phyloP scores from a whole-genome alignment of 2,329 filamentous ascomycete genomes.

The Calonectria hongkongensis region DNA sequence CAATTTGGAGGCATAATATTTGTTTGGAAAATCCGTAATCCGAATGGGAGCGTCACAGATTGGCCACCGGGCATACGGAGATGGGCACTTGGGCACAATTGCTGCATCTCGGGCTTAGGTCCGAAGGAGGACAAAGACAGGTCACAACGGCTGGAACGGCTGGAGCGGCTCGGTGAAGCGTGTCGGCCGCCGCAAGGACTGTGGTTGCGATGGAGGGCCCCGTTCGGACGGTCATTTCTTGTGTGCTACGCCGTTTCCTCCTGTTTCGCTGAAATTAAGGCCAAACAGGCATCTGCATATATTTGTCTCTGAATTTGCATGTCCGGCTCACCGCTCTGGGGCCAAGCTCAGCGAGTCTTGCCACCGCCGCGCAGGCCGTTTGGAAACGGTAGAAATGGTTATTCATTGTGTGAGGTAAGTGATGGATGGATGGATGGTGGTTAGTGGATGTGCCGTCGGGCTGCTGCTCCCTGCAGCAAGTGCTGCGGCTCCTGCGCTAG shows the following conservation, averaged over 20 bases:
- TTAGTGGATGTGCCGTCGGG: conserved; percentile 33
- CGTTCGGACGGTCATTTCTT: conserved; percentile 25
- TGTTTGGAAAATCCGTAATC: conserved; percentile 28
- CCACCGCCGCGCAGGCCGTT: conserved; percentile 32
- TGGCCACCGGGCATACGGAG: conserved; percentile 30
- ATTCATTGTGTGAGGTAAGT: conserved; percentile 54
- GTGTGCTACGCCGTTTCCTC: conserved; percentile 39
- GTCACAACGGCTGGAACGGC: conserved; percentile 48
- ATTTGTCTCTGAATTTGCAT: conserved; percentile 39
- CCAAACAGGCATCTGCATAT: conserved; percentile 41
- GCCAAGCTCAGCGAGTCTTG: conserved; percentile 33
- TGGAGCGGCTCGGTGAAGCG: conserved; percentile 41
- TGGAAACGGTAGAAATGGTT: conserved; percentile 40
- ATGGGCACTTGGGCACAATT: neutral
- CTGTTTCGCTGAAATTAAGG: conserved; percentile 46
- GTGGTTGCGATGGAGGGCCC: conserved; percentile 21
- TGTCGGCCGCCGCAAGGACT: conserved; percentile 41
- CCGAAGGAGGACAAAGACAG: conserved; percentile 19
- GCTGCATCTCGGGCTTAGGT: conserved; percentile 12
- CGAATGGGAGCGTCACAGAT: conserved; percentile 22
- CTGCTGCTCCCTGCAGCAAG: conserved; percentile 47
- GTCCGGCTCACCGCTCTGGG: conserved; percentile 47
- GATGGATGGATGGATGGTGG: conserved; percentile 7
- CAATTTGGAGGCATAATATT: conserved; percentile 20
- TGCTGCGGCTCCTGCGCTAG: conserved; percentile 49